A percentile compares a stretch with the other conserved stretches of the same genome.
phyloP scores from a whole-genome alignment of 2,329 filamentous ascomycete genomes.

The Delphinella strobiligena region DNA sequence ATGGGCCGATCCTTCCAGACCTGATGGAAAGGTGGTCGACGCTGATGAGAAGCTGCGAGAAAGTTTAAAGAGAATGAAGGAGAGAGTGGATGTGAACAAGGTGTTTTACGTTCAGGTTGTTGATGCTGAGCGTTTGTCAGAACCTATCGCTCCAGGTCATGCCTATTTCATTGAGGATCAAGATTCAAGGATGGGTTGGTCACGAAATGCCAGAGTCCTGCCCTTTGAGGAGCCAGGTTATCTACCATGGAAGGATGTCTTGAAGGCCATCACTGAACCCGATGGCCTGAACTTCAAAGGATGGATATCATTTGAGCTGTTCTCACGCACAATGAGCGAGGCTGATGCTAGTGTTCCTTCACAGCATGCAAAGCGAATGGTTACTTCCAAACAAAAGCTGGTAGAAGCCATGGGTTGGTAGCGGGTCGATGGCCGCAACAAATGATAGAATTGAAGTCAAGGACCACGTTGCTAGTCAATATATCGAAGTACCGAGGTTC shows the following conservation, averaged over 20 bases:
- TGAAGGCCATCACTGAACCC: slow-evolving; percentile 42
- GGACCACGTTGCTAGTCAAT: not conserved
- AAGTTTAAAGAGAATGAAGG: not conserved
- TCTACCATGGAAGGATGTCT: slow-evolving; percentile 51
- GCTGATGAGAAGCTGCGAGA: not conserved
- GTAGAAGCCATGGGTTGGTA: not conserved
- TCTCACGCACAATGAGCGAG: slow-evolving; percentile 48
- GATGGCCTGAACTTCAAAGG: slow-evolving; percentile 53
- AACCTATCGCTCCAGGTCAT: no score
- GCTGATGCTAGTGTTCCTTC: slow-evolving; percentile 40
- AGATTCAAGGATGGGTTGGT: slow-evolving; percentile 62
- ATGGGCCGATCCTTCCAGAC: slow-evolving; percentile 11
- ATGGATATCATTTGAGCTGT: slow-evolving; percentile 62
- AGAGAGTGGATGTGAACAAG: slow-evolving; percentile 28
- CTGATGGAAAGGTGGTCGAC: slow-evolving; percentile 6
- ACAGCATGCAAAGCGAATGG: slow-evolving; percentile 34
- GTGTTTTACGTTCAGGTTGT: slow-evolving; percentile 69
- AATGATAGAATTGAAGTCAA: no score
- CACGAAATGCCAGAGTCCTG: slow-evolving; percentile 58
- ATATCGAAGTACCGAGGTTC: no score
- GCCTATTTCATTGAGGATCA: no score
- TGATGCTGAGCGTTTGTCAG: slow-evolving; percentile 60
- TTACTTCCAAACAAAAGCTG: not conserved
- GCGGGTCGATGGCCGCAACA: no score
- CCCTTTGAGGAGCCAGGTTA: slow-evolving; percentile 55